Base-by-base conservation (phyloP, 768 basidiomycete species). In the Calocybe cyanea region DNA sequence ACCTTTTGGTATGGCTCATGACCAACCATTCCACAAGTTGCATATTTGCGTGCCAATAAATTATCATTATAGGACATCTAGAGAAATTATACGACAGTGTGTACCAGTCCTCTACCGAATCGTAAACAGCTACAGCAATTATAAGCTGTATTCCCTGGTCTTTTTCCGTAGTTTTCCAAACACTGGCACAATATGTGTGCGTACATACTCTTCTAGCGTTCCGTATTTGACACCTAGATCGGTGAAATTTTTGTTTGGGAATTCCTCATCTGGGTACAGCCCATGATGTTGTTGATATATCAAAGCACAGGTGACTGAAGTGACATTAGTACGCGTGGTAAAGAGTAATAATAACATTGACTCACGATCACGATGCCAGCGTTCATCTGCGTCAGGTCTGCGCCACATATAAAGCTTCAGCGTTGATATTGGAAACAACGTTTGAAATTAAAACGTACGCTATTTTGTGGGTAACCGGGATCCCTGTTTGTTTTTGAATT, bases 151-250 rank as follows among this genome's bases (percentile, higher is more conserved):
- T 28, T 28, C 25, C 25, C 25, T 28, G 25, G 25, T 28, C 25
- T 28, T 28, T 17, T n/a, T n/a, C n/a, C 21, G 36, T 7, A 31
- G 23, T 32, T 41, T 31, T 19, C 14, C 37, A 35, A 50, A 44
- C 45, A 53, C 44, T 7, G 42, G 46, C 31, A 48, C 43, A 24
- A 50, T 31, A 41, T 48, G 47, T 2, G 36, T 38, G 24, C 45
- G 32, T n/a, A 54, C 46, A 21, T 41, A 54, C 10, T 54, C 52
- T 31, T 54, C 52, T 4, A 54, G 43, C 13, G 52, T 54, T 11
- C 52, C 49, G 19, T 38, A 50, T 33, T 47, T 28, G 5, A 54
- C 38, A 17, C 49, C 52, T 4, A 54, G 39, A 42, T 48, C 43
- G 14, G 35, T 43, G 13, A 47, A 41, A 11, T 28, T 13, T 33